Evolutionary conservation across 2,329 filamentous ascomycete genomes (phyloP), one percentile per base, ranked within the genome.

Genomic region (Venturia effusa): DNA sequence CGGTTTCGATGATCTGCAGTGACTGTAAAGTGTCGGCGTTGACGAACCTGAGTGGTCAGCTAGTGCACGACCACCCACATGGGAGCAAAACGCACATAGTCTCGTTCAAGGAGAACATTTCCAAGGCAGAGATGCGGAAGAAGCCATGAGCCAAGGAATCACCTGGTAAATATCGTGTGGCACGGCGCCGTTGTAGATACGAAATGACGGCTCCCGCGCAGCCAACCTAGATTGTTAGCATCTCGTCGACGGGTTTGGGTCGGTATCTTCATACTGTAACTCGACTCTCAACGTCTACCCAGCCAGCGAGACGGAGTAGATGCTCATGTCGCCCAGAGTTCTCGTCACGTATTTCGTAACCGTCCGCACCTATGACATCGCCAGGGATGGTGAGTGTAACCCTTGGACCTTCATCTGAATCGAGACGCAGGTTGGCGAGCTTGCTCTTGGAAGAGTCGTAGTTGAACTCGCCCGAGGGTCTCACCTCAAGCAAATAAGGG

Each of bases 191-290:
- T 69, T 90, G 85, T 30, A 97, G 74, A 67, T 95, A 90, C 5
- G 83, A 82, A n/a, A 97, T 76, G 2, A 97, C 77, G 32, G 92
- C 92, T n/a, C 92, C 91, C 32, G 88, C 89, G 74, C 94, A 97
- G 3, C 90, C 89, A 59, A 96, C 79, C 78, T 86, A n/a, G 64
- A 27, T 41, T 64, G 64, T 66, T 19, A 54, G 27, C 62, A 48
- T 40, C 7, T 32, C 8, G 15, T 59, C 22, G 17, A 13, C 8
- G 45, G 64, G 57, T 13, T 57, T 24, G n/a, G 13, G 37, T 30
- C 22, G n/a, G 11, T 19, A 7, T 24, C 27, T 10, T 15, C 77
- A 68, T 72, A 89, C 87, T 2, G 91, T 90, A 15, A 89, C 72
- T 6, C 75, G 78, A 69, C 88, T 93, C 2, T 93, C 88, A 63